Evolutionary conservation across 2,329 filamentous ascomycete species (phyloP).

Genomic region (Epichloe festucae): DNA sequence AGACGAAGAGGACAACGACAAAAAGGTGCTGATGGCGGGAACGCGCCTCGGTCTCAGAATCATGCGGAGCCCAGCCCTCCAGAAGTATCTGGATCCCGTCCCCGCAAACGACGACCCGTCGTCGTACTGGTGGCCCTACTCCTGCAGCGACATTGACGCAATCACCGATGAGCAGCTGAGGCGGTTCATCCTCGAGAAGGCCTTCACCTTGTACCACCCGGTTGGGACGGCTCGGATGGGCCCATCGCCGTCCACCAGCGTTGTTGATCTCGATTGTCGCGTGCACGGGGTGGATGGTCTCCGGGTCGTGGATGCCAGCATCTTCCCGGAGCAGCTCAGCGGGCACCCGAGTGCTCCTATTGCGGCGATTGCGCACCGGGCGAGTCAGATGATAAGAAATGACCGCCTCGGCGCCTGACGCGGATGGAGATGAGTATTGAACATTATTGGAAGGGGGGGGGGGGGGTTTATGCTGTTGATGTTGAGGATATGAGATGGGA

Average conservation of each 20-base stretch:
- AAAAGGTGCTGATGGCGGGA: slow-evolving; percentile 9
- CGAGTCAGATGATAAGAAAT: slow-evolving; percentile 8
- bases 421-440: background rate
- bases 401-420: background rate
- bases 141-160: slow-evolving; percentile 8
- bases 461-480: no score
- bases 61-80: slow-evolving; percentile 6
- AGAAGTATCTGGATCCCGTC: slow-evolving; percentile 8
- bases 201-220: slow-evolving; percentile 11
- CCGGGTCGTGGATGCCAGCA: slow-evolving; percentile 44
- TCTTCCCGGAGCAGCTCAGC: slow-evolving; percentile 30
- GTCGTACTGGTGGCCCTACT: slow-evolving; percentile 12
- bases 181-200: slow-evolving; percentile 7
- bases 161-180: slow-evolving; percentile 11
- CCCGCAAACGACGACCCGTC: slow-evolving; percentile 5
- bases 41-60: slow-evolving; percentile 9
- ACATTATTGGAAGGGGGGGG: background rate
- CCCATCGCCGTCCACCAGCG: slow-evolving; percentile 5
- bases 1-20: slow-evolving; percentile 10
- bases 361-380: slow-evolving; percentile 10
- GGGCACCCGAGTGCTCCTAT: slow-evolving; percentile 11
- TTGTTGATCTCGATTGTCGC: slow-evolving; percentile 36
- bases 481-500: no score
- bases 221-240: slow-evolving; percentile 11
- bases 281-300: slow-evolving; percentile 39